Conservation (phyloP, 805 yeast genomes). For the Wickerhamomyces chaumierensis region DNA sequence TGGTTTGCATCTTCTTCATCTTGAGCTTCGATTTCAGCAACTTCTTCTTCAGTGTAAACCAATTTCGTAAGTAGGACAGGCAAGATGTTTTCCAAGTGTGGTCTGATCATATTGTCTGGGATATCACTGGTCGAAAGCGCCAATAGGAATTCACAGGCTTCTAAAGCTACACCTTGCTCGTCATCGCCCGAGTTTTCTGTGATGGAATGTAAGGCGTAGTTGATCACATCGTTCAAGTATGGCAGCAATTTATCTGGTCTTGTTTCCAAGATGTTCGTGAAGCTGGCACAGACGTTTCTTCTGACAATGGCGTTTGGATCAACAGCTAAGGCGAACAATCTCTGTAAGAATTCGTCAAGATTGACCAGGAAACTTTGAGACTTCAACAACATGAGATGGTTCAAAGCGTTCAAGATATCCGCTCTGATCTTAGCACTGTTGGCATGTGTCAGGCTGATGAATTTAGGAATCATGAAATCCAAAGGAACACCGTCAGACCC, state of each 20-base stretch:
- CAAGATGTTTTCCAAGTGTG: constrained; percentile 50
- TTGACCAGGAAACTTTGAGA: constrained; percentile 54
- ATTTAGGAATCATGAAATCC: constrained; percentile 52
- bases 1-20: constrained; percentile 74
- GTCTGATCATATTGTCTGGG: constrained; percentile 40
- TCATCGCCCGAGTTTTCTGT: constrained; percentile 35
- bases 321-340: constrained; percentile 59
- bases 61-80: constrained; percentile 71
- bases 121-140: constrained; percentile 55
- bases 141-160: constrained; percentile 86
- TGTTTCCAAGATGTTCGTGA: constrained; percentile 57
- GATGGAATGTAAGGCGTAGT: constrained; percentile 74
- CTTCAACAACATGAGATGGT: constrained; percentile 61
- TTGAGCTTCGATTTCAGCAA: constrained; percentile 53
- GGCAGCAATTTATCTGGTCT: constrained; percentile 74
- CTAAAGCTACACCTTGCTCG: constrained; percentile 74
- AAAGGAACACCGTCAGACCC: constrained; percentile 61
- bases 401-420: constrained; percentile 58
- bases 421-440: constrained; percentile 42
- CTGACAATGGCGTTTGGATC: constrained; percentile 51
- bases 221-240: constrained; percentile 77
- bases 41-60: constrained; percentile 82
- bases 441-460: constrained; percentile 39
- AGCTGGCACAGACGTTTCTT: constrained; percentile 67
- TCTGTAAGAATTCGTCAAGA: constrained; percentile 53